A percentile compares a stretch with the other conserved stretches of the same genome.
Conservation (phyloP, 305 asterid genomes). For the Petunia hybrid region DNA sequence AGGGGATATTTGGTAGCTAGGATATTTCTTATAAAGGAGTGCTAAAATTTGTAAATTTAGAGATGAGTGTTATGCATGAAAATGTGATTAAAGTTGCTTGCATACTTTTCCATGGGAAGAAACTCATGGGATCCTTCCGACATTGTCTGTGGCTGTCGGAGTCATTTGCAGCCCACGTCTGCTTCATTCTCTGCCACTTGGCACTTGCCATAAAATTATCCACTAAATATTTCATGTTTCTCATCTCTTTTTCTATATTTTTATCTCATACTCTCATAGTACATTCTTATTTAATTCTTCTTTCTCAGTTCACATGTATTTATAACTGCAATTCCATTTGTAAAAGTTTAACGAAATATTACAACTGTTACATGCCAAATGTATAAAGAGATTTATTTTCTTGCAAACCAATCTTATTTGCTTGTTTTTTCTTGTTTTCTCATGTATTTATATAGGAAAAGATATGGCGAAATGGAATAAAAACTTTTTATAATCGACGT, state of each 20-base stretch:
- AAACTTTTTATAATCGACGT: too few species aligned
- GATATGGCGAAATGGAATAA: too few species aligned
- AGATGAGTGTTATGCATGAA: too few species aligned
- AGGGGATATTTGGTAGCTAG: too few species aligned
- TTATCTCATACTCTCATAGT: neutral
- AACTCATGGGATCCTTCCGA: slow-evolving; percentile 29
- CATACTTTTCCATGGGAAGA: slow-evolving; percentile 31
- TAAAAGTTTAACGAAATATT: neutral
- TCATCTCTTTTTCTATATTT: neutral
- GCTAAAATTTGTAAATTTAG: too few species aligned
- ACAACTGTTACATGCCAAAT: neutral
- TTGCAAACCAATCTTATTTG: neutral
- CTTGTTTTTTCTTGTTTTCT: neutral
- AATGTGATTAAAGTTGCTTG: slow-evolving; percentile 36
- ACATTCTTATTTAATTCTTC: neutral
- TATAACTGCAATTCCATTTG: neutral
- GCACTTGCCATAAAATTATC: too few species aligned
- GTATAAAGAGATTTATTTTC: neutral
- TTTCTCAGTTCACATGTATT: neutral
- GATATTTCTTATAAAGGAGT: too few species aligned
- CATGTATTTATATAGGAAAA: too few species aligned
- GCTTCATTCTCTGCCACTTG: slow-evolving; percentile 37
- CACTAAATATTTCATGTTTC: neutral
- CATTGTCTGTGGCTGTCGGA: slow-evolving; percentile 39
- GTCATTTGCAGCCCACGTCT: slow-evolving; percentile 37